Base-by-base conservation (phyloP, 805 yeast genomes). In the Candida anglica region DNA sequence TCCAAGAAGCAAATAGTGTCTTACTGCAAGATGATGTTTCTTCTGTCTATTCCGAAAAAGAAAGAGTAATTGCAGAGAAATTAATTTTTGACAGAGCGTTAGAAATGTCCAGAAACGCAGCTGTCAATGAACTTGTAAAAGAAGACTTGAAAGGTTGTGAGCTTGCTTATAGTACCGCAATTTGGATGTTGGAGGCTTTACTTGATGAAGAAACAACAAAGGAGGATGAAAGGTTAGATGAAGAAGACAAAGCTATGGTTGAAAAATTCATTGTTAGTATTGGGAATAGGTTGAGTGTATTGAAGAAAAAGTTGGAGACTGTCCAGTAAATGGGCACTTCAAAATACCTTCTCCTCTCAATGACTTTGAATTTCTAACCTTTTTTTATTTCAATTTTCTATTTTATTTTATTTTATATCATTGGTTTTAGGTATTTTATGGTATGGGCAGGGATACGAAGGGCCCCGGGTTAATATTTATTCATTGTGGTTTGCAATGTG, bases 101-200 rank as follows among this genome's bases (percentile, higher is more conserved):
- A 50, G 98, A 91, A 50, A 86, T 89, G 67, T 85, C 96, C 2
- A 76, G 95, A 47, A 79, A 78, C 32, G 96, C 98, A 1, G 98
- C 98, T 0, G 81, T 84, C 36, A 79, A 82, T 53, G 98, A 91
- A 60, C 68, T 88, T 47, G 75, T 73, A 26, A 85, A 85, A 28
- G 82, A 77, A 36, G 88, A 82, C 50, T 55, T 85, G 32, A 64
- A 68, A 14, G 84, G 83, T 5, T 89, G 97, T 59, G 96, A 89
- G 58, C 60, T 85, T 38, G 84, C 91, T 6, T 91, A 91, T 55
- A 86, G 94, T 3, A 86, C 96, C 0, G 81, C 96, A 0, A 76
- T 91, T 33, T 91, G 97, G 97, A 87, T 91, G 96, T 66, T 91
- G 50, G 94, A 87, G 52, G 87, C 96, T 1, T 64, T 91, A 18